Base-by-base conservation (phyloP, 208 protist genomes). In the Zelonia costaricensis region DNA sequence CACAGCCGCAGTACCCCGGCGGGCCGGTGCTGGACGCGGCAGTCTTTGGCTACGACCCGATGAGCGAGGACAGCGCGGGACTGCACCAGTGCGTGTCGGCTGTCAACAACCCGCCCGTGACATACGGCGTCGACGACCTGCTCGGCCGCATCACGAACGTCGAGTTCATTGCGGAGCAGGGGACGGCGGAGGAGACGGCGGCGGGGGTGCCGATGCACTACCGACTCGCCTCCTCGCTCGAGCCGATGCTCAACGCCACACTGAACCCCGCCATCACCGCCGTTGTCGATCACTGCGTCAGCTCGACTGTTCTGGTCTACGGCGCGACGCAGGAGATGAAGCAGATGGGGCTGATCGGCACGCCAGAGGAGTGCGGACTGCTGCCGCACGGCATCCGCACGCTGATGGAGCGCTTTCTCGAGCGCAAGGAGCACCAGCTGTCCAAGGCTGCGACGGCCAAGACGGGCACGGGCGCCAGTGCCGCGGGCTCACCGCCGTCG, bases 241-340 rank as follows among this genome's bases (percentile, higher is more conserved):
- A 88, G 43, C 69, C 75, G 27, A 48, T 91, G 58, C 44, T 93
- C 49, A 69, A 73, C 44, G 63, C 70, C 0, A 84, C 83, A 30
- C 46, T 94, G 39, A 49, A 73, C 28, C 88, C 88, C 1, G 79
- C 84, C 33, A 69, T 94, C 52, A 76, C 69, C 2, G 84, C 74
- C 5, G 84, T 91, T 20, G 59, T 91, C 4, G 88, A 94, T 54
- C 82, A 88, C 68, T 91, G 84, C 55, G 64, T 91, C n/a, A 86
- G 73, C 58, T 66, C 84, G 23, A 86, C 86, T 33, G 82, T 91
- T 36, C 65, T 94, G 25, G 76, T 94, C 1, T 94, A 92, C 60
- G 84, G 88, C 9, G 82, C 84, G n/a, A 94, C 88, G 47, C 88
- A 91, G 68, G 88, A 94, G 61, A 94, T 94, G 88, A 91, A 90